phyloP scores from a whole-genome alignment of 2,329 filamentous ascomycete genomes.

The Paracamarosporium sp. region DNA sequence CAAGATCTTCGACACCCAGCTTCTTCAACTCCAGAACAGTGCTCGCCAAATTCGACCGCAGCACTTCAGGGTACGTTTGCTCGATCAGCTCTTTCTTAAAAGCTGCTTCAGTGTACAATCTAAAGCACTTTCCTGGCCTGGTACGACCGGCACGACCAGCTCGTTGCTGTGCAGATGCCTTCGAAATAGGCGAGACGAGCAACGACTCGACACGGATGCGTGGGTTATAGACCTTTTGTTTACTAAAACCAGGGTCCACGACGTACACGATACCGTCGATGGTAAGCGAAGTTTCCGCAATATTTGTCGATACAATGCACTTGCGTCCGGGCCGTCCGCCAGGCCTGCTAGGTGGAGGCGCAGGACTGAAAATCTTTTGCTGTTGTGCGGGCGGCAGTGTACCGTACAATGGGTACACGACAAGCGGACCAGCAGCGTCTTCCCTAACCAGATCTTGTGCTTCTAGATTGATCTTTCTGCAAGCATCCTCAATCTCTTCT shows the following conservation, averaged over 20 bases:
- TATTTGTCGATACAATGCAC: slow-evolving; percentile 93
- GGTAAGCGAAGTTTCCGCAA: slow-evolving; percentile 95
- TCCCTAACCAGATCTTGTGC: slow-evolving; percentile 91
- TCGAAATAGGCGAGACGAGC: slow-evolving; percentile 96
- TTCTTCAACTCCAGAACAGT: slow-evolving; percentile 98
- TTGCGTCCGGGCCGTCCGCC: slow-evolving; percentile 91
- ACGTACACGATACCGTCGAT: slow-evolving; percentile 99
- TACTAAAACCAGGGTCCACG: slow-evolving; percentile 98
- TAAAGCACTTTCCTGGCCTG: slow-evolving; percentile 96
- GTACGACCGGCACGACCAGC: slow-evolving; percentile 99
- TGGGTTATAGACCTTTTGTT: slow-evolving; percentile 99
- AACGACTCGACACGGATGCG: slow-evolving; percentile 95
- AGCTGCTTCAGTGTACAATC: slow-evolving; percentile 90
- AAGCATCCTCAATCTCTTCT: slow-evolving; percentile 97
- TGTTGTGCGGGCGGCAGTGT: slow-evolving; percentile 91
- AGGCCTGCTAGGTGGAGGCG: slow-evolving; percentile 73
- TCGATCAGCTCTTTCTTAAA: slow-evolving; percentile 99
- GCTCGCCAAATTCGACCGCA: slow-evolving; percentile 91
- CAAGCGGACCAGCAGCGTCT: slow-evolving; percentile 87
- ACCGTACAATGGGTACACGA: slow-evolving; percentile 92
- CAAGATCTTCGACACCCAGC: slow-evolving; percentile 90
- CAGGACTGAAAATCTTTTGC: slow-evolving; percentile 92
- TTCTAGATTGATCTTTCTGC: slow-evolving; percentile 88
- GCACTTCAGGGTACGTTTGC: slow-evolving; percentile 94
- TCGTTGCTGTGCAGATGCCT: slow-evolving; percentile 94